Conservation (phyloP, 345 rosid genomes). For the Hibiscus tridactylites region DNA sequence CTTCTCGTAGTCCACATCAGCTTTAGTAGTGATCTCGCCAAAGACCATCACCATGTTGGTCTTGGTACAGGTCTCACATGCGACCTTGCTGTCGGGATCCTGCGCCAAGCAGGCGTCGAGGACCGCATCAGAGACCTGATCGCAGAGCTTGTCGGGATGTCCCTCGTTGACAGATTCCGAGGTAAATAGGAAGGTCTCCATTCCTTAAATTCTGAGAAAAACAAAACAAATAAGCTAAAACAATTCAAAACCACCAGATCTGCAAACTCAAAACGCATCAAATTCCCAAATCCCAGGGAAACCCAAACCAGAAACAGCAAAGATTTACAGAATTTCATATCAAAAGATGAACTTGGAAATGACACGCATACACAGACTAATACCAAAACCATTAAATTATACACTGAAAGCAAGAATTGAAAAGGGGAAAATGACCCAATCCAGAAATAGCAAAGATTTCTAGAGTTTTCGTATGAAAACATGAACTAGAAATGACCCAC, state of each 20-base stretch:
- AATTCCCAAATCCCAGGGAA: not conserved
- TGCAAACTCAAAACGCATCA: not conserved
- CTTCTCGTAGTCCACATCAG: not conserved
- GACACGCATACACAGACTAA: not conserved
- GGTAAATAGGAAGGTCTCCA: slow-evolving; percentile 66
- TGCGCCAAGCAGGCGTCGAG: not conserved
- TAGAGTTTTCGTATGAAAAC: too few species aligned
- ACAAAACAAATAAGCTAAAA: not conserved
- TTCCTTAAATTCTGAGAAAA: slow-evolving; percentile 11
- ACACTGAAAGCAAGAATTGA: too few species aligned
- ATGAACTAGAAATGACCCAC: not conserved
- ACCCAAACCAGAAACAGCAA: not conserved
- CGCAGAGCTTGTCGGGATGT: slow-evolving; percentile 78
- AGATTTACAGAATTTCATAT: not conserved
- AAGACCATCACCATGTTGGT: not conserved
- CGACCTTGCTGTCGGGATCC: not conserved
- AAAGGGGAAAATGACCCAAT: too few species aligned
- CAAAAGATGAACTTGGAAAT: not conserved
- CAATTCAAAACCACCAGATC: not conserved
- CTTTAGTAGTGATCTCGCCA: not conserved
- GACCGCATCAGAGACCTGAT: slow-evolving; percentile 40
- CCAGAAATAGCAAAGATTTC: too few species aligned
- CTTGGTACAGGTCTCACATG: not conserved
- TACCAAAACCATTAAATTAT: not conserved
- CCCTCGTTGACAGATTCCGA: slow-evolving; percentile 76